Evolutionary conservation across 805 yeast genomes (phyloP), one percentile per base, ranked within the genome.

Genomic region (Huiozyma sinensis): DNA sequence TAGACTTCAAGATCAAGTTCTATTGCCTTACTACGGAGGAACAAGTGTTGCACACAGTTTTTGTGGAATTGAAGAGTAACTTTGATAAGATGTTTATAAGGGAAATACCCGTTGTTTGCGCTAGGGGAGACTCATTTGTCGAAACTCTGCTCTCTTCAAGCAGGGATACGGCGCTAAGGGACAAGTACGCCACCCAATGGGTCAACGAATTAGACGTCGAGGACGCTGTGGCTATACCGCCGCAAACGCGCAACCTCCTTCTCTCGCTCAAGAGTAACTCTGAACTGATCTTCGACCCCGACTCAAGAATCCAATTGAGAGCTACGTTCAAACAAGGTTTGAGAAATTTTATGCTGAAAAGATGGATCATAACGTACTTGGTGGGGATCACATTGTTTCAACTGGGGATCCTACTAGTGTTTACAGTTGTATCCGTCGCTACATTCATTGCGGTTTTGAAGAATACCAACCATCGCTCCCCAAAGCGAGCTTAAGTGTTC

Each of bases 341-440:
- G 40, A 50, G 63, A 41, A 58, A 60, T 42, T 44, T 58, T 10
- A 60, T 60, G 65, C 39, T 57, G 28, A 50, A 57, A 30, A 50
- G 54, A 50, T 45, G 43, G 11, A 45, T 48, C 32, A 34, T 57
- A 8, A 50, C 62, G 6, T 54, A 59, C 41, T 33, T 51, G 2
- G 45, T 54, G 28, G 65, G 65, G 1, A 50, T 49, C 7, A 24
- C 44, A 1, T 39, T 52, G 6, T 54, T 58, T 33, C 53, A 54
- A 33, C 30, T 46, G 5, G 40, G 49, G 6, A 40, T 54, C 8
- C 39, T 52, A 1, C 34, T 45, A 11, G 38, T 58, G 27, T 58
- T 58, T 42, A 17, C 47, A 5, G 10, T 52, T 7, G 48, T 57
- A 1, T 48, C 51, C 6, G 36, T 51, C 10, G 35, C 49, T 9